Base-by-base conservation (phyloP, 305 asterid genomes). In the Andrographis paniculata region DNA sequence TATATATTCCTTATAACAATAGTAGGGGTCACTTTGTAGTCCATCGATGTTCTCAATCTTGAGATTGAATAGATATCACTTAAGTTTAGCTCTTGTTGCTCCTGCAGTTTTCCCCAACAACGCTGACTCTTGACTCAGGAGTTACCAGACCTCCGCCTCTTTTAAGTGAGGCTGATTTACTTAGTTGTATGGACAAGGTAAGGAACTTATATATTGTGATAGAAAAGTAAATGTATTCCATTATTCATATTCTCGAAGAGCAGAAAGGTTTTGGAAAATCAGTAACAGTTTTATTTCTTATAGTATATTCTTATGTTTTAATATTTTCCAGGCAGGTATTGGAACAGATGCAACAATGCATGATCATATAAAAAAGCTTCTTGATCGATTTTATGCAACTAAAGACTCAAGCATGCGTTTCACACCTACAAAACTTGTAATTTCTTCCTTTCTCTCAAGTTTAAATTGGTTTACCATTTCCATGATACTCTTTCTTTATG, bases 291-390 rank as follows among this genome's bases (percentile, higher is more conserved):
- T 38, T 46, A 50, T 42, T 63, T 44, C 45, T 52, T 33, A 54
- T 56, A 17, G 46, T 52, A 20, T 58, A 44, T 45, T 23, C 23
- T 22, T 57, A n/a, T n/a, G 37, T 50, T 37, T 61, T 11, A 28
- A 55, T 22, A 47, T 61, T 60, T 60, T 46, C 33, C 61, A 83
- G 96, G 99, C 92, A 39, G 89, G 91, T 52, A 86, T 91, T 61
- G 99, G 99, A 44, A 87, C 96, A 43, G 99, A 91, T 75, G 99
- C 99, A 48, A 87, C 99, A 38, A 91, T 91, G 96, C 99, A 91
- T 46, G 99, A 91, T 69, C 96, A 87, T 73, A 91, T 91, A 50
- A 87, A 91, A 67, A 91, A 91, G 84, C 86, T 91, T 63, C 89
- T 87, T 63, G 99, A 91, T 73, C 93, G 99, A 63, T 72, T 56